Evolutionary conservation across 345 rosid species (phyloP).

Genomic region (Moringa oleifera): DNA sequence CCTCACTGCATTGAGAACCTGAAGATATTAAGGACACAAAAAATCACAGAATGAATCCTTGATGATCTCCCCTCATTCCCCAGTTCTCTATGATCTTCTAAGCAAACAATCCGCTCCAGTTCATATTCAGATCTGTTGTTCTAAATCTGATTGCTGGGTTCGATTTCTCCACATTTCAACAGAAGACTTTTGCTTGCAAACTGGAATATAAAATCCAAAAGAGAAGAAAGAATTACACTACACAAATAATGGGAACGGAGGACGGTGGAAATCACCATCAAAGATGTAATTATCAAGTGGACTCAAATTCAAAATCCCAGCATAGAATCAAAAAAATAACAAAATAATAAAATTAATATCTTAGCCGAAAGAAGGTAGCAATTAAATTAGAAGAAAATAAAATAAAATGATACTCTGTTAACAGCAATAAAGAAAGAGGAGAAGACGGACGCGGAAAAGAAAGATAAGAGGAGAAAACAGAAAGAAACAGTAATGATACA

Average conservation of each 20-base stretch:
- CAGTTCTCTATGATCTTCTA: too few species aligned
- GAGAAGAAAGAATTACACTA: too few species aligned
- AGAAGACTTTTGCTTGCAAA: background rate
- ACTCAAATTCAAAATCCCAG: background rate
- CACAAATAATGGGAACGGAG: background rate
- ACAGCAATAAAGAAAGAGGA: too few species aligned
- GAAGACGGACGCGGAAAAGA: background rate
- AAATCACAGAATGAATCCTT: background rate
- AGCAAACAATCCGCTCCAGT: background rate
- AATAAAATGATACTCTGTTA: too few species aligned
- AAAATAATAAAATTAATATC: too few species aligned
- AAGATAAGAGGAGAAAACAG: background rate
- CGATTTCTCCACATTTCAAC: background rate
- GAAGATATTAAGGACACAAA: background rate
- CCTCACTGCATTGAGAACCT: background rate
- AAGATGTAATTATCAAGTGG: background rate
- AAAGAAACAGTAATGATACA: background rate
- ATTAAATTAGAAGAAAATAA: background rate
- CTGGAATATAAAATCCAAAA: background rate
- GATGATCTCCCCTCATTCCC: too few species aligned
- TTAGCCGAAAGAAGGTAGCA: too few species aligned
- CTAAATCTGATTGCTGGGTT: background rate
- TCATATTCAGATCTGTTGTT: background rate
- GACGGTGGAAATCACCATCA: background rate
- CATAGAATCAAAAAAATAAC: background rate